A percentile compares a stretch with the other conserved stretches of the same genome.
These are phyloP conservation scores for Nemania serpens DNA, from an alignment of 2,329 filamentous ascomycete species.

Conservation along the genomic window DNA sequence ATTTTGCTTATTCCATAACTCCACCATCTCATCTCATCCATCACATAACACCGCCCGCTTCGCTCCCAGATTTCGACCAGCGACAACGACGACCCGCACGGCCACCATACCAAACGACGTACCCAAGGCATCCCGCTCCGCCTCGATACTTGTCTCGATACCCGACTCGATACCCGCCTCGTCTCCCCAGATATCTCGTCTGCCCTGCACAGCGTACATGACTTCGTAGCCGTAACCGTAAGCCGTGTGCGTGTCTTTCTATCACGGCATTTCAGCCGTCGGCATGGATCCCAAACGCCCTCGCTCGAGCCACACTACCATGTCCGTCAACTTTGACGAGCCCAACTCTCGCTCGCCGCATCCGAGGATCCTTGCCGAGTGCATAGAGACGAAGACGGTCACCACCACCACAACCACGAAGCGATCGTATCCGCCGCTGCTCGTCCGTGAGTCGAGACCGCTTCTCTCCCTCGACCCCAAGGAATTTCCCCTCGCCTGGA, in stretches of 20 bases:
- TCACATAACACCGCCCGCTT: conserved; percentile 2
- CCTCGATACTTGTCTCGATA: neutral
- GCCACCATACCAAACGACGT: neutral
- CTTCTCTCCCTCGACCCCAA: conserved; percentile 79
- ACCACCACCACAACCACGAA: conserved; percentile 93
- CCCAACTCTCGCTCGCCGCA: conserved; percentile 45
- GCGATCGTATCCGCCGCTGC: conserved; percentile 80
- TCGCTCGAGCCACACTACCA: conserved; percentile 48
- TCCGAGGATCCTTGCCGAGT: conserved; percentile 59
- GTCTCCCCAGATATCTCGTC: neutral
- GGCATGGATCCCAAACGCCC: conserved; percentile 37
- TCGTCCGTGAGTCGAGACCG: conserved; percentile 73
- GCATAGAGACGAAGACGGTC: conserved; percentile 72
- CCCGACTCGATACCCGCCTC: neutral
- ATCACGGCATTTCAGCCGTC: conserved; percentile 29
- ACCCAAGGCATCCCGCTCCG: neutral
- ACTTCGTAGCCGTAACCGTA: conserved; percentile 16
- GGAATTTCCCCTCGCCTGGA: conserved; percentile 84
- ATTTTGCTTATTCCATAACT: conserved; percentile 9
- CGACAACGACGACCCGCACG: neutral
- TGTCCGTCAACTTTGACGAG: conserved; percentile 55
- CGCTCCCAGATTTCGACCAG: neutral
- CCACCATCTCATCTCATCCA: conserved; percentile 9
- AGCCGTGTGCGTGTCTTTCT: conserved; percentile 4
- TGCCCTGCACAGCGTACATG: conserved; percentile 24